Evolutionary conservation across 352 stramenopile genomes (phyloP), one percentile per base, ranked within the genome.

Genomic region (Pythium plurisporium): DNA sequence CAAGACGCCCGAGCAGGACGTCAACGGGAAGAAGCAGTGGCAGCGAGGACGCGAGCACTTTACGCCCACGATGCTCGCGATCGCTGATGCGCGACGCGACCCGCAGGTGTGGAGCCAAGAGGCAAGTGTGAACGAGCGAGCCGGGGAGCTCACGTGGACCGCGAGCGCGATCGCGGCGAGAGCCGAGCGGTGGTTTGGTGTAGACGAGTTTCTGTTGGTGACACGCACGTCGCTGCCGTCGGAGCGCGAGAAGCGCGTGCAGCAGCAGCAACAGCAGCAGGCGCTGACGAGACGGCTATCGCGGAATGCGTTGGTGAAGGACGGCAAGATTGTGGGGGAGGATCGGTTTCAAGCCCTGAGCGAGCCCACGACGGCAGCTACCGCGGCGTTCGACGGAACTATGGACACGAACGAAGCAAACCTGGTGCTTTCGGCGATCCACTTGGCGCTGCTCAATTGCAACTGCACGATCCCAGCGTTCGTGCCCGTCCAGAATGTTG

Each of bases 401-500:
- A 72, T 93, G 52, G 79, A 91, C 45, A 59, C 79, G 45, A 85
- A 91, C 52, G 83, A 91, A 47, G 67, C 76, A 0, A 67, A 75
- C 1, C 62, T 89, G 57, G 31, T 94, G 46, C 58, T 94, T 8
- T 91, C 81, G 15, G 76, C 81, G 22, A 59, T 94, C 5, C 83
- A 73, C 30, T 73, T 94, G 47, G 84, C 84, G 17, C 52, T 94
- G 34, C 79, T 76, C 47, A 90, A 88, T 55, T 90, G 78, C 52
- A 91, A 91, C 55, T 94, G 84, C 55, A 90, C 84, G 19, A 73
- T 94, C 15, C 84, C 84, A 2, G 81, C 70, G 15, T 91, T 94
- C 46, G 81, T 91, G 23, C 79, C 77, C 0, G 64, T 89, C 20
- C 66, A 76, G 42, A 71, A 86, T 43, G 64, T 77, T 3, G 73